Percentiles rank a stretch among this genome's conserved stretches.
These are phyloP conservation scores for Erythrophleum fordii DNA, from an alignment of 306 rosid genomes.

Conservation along the genomic window DNA sequence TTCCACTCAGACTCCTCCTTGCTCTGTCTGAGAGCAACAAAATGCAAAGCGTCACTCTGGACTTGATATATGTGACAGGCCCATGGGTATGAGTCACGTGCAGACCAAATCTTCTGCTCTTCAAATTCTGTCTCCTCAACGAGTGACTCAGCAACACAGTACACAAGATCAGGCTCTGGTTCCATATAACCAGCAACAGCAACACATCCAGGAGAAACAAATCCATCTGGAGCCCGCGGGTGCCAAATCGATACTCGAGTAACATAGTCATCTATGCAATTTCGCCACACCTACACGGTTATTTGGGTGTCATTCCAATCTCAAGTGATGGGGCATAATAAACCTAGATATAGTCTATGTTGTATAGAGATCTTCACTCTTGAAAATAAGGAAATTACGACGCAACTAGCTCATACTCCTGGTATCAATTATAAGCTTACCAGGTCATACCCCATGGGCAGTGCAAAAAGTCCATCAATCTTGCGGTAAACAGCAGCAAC, in stretches of 20 bases:
- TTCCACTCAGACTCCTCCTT: constrained; percentile 81
- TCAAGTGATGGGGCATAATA: constrained; percentile 27
- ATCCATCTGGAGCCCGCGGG: constrained; percentile 97
- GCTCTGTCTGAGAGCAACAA: constrained; percentile 74
- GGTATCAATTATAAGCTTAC: constrained; percentile 54
- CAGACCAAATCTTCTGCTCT: constrained; percentile 85
- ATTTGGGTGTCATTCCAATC: constrained; percentile 19
- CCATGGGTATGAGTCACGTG: constrained; percentile 93
- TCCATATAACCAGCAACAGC: constrained; percentile 65
- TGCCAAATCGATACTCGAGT: constrained; percentile 81
- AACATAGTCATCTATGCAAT: constrained; percentile 78
- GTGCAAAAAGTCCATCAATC: constrained; percentile 67
- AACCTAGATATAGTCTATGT: constrained; percentile 2
- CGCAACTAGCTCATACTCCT: constrained; percentile 17
- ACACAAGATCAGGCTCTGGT: constrained; percentile 75
- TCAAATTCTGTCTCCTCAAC: constrained; percentile 84
- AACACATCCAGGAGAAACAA: constrained; percentile 82
- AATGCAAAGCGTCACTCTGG: constrained; percentile 88
- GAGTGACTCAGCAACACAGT: constrained; percentile 75
- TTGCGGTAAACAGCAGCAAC: constrained; percentile 92
- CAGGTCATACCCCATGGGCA: constrained; percentile 90
- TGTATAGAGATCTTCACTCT: neutral
- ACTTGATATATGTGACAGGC: constrained; percentile 86
- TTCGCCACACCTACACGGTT: constrained; percentile 87
- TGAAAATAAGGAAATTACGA: neutral